Base-by-base conservation (phyloP, 768 basidiomycete species). In the Mycena floridula region DNA sequence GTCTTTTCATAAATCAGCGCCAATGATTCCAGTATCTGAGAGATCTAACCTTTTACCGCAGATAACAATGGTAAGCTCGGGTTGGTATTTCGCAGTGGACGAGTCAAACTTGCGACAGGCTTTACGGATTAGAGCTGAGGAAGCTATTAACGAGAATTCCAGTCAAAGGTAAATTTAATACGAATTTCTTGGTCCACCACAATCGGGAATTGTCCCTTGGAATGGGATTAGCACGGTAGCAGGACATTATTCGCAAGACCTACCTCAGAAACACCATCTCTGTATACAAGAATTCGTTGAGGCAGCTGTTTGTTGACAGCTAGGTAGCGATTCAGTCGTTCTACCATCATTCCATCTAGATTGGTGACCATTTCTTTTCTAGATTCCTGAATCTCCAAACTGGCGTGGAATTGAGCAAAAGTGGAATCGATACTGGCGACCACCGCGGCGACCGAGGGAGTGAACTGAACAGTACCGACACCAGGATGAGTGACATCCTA, bases 321-420 rank as follows among this genome's bases (percentile, higher is more conserved):
- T 44, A 65, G 54, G 63, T 77, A 91, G 11, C 70, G 54, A 20
- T 63, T 59, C 39, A 91, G 61, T 5, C 89, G 74, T 47, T 87
- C 83, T 3, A 68, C 45, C 65, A 86, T 78, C 85, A 90, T 89
- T 7, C 55, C 57, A 5, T 61, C 59, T 20, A 91, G 69, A 12
- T 81, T 75, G 1, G 76, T 75, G 9, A 91, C 85, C 80, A 90
- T 90, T 88, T 91, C 89, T 64, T 89, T 83, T 69, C 73, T 82
- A 5, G 75, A 66, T 59, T 82, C 74, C 52, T 92, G 89, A 11
- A 86, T 72, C 43, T 75, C 67, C 66, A 92, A 61, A 49, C 85
- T 86, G 1, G 79, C 84, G 0, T 89, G 89, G 61, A 73, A 90
- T 41, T 89, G 86, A 0, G 74, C 77, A 53, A 73, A 89, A 3